Conservation (phyloP, 192 early-diverging fungal genomes). For the Podila minutissima region DNA sequence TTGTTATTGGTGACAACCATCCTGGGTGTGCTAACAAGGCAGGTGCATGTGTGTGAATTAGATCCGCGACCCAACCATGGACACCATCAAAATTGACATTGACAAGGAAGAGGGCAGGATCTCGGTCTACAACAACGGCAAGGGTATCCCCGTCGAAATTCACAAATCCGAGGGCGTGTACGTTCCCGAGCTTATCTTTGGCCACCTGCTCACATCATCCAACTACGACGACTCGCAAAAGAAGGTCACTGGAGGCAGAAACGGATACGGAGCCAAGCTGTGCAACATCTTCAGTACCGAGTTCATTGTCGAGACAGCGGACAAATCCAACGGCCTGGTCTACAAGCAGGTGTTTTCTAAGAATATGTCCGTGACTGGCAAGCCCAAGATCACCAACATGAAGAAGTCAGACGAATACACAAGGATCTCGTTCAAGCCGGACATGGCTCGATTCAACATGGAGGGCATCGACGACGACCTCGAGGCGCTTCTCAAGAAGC, state of each 20-base stretch:
- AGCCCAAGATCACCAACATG: slow-evolving; percentile 78
- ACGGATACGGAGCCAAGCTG: slow-evolving; percentile 94
- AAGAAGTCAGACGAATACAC: slow-evolving; percentile 84
- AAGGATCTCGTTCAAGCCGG: slow-evolving; percentile 94
- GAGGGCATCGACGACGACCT: slow-evolving; percentile 84
- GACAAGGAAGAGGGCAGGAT: slow-evolving; percentile 80
- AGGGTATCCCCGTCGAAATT: slow-evolving; percentile 94
- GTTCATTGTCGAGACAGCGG: slow-evolving; percentile 93
- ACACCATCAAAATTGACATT: slow-evolving; percentile 88
- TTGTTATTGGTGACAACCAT: neutral
- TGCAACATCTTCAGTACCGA: slow-evolving; percentile 97
- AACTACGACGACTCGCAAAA: slow-evolving; percentile 97
- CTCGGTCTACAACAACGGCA: slow-evolving; percentile 94
- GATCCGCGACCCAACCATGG: slow-evolving; percentile 90
- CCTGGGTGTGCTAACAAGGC: too few relatives aligned
- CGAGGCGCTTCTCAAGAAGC: slow-evolving; percentile 87
- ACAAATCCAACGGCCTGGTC: slow-evolving; percentile 72
- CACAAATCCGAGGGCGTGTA: slow-evolving; percentile 91
- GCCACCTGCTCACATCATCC: slow-evolving; percentile 94
- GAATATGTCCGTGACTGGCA: slow-evolving; percentile 88
- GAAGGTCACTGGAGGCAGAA: slow-evolving; percentile 95
- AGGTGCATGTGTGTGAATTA: slow-evolving; percentile 15
- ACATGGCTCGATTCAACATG: slow-evolving; percentile 94
- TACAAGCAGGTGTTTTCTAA: slow-evolving; percentile 88
- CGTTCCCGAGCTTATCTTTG: slow-evolving; percentile 98